Percentiles rank a stretch among this genome's conserved stretches.
Evolutionary conservation across 2,329 filamentous ascomycete species (phyloP).

Genomic region (Amylocarpus encephaloides): DNA sequence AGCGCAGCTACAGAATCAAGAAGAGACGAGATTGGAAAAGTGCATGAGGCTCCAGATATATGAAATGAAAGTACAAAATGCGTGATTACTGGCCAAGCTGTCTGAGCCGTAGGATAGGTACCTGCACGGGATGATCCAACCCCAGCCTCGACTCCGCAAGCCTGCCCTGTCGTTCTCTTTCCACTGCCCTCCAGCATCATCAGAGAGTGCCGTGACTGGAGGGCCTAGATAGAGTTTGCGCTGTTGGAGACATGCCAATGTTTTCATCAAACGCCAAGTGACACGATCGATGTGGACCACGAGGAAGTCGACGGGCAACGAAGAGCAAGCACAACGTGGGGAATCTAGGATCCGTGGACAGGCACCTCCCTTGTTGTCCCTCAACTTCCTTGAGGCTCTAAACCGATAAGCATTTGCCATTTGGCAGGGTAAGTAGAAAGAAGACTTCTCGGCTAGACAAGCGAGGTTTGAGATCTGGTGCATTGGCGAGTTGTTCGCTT

Average conservation of each 20-base stretch:
- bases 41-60: constrained; percentile 22
- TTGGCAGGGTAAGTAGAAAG: too few species aligned
- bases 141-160: constrained; percentile 2
- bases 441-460: constrained; percentile 20
- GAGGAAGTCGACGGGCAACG: neutral
- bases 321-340: constrained; percentile 3
- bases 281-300: constrained; percentile 15
- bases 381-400: constrained; percentile 12
- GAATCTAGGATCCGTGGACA: constrained; percentile 8
- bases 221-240: constrained; percentile 3
- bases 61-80: constrained; percentile 18
- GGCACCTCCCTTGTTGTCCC: neutral
- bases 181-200: too few species aligned
- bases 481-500: constrained; percentile 15
- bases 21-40: constrained; percentile 6
- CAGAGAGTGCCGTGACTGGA: too few species aligned
- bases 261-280: constrained; percentile 26
- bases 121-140: constrained; percentile 14
- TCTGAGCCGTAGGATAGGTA: constrained; percentile 6
- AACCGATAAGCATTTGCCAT: constrained; percentile 8
- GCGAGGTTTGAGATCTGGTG: constrained; percentile 10
- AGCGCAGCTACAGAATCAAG: constrained; percentile 24
- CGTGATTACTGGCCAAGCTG: constrained; percentile 4
- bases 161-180: too few species aligned
- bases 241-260: constrained; percentile 22